Evolutionary conservation across 192 early-diverging fungal genomes (phyloP), one percentile per base, ranked within the genome.

Genomic region (Backusella luteola): DNA sequence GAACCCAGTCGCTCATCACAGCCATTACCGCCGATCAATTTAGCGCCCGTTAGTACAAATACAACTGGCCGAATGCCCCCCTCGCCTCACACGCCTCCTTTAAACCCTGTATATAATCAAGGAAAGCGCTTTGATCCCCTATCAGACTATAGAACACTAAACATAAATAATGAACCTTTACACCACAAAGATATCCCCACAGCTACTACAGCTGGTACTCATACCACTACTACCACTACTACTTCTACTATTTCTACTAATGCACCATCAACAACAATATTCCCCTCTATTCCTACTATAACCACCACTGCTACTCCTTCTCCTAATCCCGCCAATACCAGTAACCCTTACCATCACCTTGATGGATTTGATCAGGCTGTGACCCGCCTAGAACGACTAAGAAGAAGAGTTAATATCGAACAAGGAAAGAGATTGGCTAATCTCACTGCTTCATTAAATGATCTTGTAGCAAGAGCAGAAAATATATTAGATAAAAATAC

Each of bases 1-100:
- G 35, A 67, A 15, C 79, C 85, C n/a, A 89, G 84, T n/a, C 59
- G 85, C 74, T 21, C 67, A 44, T 38, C 23, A 29, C 53, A 32
- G 19, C 41, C 29, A 23, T 29, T 44, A 73, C 71, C 11, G 17
- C 42, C 32, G 26, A 38, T 42, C 26, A 23, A 34, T 53, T 15
- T 32, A 34, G 56, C 29, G 8, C 56, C 41, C 6, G n/a, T 34
- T 44, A 52, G 41, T 71, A 6, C 71, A 73, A 17, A 32, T 14
- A 53, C 71, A 29, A 7, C 11, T 63, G 26, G 56, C 4, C 56
- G 56, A 29, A 63, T 63, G 56, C 46, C 41, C 12, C 71, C 46
- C 15, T 26, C 71, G 46, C 46, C 71, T 26, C 42, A 29, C 5
- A 34, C 44, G 5, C 71, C 71, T 21, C 70, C 41, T 46, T 41